A percentile compares a stretch with the other conserved stretches of the same genome.
Conservation (phyloP, 805 yeast species). For the Danielia reshetovae region DNA sequence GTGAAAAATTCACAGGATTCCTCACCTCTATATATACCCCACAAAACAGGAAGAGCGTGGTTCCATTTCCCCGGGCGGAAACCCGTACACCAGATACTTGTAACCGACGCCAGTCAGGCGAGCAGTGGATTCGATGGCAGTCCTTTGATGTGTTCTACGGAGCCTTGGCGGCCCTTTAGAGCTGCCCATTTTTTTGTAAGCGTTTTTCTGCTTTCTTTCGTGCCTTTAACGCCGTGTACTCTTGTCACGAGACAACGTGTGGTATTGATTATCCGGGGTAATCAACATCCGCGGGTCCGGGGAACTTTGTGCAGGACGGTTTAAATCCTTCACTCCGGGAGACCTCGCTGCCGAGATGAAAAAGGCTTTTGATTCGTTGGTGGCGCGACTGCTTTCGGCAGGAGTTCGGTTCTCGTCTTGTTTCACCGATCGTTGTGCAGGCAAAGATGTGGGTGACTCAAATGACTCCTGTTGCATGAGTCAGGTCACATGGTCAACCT, state of each 20-base stretch:
- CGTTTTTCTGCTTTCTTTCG: neutral
- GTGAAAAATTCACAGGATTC: neutral
- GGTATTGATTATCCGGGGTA: conserved; percentile 1
- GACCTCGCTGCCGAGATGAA: neutral
- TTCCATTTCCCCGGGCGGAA: conserved; percentile 15
- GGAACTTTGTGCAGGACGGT: neutral
- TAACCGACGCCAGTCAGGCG: neutral
- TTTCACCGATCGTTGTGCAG: no score
- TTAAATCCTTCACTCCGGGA: no score
- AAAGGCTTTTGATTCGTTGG: no score
- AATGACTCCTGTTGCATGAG: no score
- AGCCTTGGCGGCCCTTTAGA: neutral
- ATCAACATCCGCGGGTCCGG: conserved; percentile 1
- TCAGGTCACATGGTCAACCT: no score
- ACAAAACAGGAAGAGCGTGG: conserved; percentile 1
- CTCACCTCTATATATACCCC: conserved; percentile 10
- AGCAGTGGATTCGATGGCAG: neutral
- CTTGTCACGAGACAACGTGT: neutral
- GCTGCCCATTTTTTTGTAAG: neutral
- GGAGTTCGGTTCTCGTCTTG: no score
- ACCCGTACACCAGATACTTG: neutral
- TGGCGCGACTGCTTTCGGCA: no score
- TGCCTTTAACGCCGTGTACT: neutral
- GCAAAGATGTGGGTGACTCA: no score
- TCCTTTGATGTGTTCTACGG: neutral